Evolutionary conservation across 352 stramenopile genomes (phyloP), one percentile per base, ranked within the genome.

Genomic region (Pythium aristosporum): DNA sequence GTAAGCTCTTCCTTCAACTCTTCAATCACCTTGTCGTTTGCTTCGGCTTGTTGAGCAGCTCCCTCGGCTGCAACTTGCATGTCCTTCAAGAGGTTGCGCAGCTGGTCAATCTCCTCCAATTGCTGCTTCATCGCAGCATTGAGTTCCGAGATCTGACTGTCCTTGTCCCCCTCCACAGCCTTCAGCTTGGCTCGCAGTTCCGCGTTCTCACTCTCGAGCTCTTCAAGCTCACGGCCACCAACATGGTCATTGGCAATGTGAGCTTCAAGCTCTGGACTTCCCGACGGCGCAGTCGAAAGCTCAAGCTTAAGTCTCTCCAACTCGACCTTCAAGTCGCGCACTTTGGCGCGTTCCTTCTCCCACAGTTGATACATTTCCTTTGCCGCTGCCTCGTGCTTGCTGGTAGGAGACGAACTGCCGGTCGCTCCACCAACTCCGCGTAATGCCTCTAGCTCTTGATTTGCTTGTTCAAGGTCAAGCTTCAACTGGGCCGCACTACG

Each of bases 61-160:
- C 57, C 30, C 15, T 55, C 32, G 32, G 52, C 28, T 16, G 23
- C 4, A 46, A 23, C 18, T 54, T 50, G 30, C 48, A 51, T 50
- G 12, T 62, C 43, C 18, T 37, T 18, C 49, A 50, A 18, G 9
- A 56, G 15, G 36, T 23, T 9, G 8, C 46, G 57, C 23, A 63
- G 23, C 13, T 60, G 39, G 16, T 61, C 23, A 10, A 56, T 48
- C 20, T 56, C 61, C 10, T 49, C 39, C 12, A 84, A 43, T 52
- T 82, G 74, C 28, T 61, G 39, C 42, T 71, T 78, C 37, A 83
- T 56, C 20, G 28, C 68, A 36, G 72, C 64, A 34, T 77, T 81
- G 16, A 70, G 34, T 34, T 84, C 72, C 9, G 63, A 63, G 48
- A 76, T 83, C 23, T 76, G 28, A 12, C 72, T 41, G 2, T 60